A percentile compares a stretch with the other conserved stretches of the same genome.
These are phyloP conservation scores for Solanum okadae DNA, from an alignment of 257 asterid species.

Conservation along the genomic window DNA sequence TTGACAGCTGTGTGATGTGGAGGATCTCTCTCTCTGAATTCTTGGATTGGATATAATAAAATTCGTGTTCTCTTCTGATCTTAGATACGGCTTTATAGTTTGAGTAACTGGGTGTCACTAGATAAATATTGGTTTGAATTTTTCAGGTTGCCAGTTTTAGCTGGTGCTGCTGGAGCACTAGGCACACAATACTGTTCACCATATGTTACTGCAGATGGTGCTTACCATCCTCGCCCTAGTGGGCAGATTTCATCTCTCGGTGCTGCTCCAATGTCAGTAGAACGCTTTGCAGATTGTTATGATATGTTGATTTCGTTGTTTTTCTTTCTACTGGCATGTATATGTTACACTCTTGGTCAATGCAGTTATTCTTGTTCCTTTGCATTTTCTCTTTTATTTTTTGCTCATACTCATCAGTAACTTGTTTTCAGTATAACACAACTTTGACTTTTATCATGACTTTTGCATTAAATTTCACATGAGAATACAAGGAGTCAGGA, in stretches of 20 bases:
- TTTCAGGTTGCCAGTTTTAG: slow-evolving; percentile 82
- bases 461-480: neutral
- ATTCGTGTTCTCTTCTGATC: neutral
- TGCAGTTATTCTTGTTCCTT: neutral
- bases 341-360: neutral
- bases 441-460: neutral
- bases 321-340: neutral
- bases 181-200: slow-evolving; percentile 82
- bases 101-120: neutral
- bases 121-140: neutral
- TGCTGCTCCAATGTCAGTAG: slow-evolving; percentile 49
- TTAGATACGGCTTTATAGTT: neutral
- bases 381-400: neutral
- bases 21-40: neutral
- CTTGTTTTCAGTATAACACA: neutral
- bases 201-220: slow-evolving; percentile 72
- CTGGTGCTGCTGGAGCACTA: slow-evolving; percentile 90
- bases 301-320: neutral
- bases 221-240: slow-evolving; percentile 56
- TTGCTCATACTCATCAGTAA: neutral
- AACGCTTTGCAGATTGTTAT: neutral
- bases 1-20: neutral
- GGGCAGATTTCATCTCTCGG: slow-evolving; percentile 47
- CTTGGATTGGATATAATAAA: neutral
- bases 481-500: neutral